Conservation (phyloP, 1,139 yeast genomes). For the Suhomyces bribrorum region DNA sequence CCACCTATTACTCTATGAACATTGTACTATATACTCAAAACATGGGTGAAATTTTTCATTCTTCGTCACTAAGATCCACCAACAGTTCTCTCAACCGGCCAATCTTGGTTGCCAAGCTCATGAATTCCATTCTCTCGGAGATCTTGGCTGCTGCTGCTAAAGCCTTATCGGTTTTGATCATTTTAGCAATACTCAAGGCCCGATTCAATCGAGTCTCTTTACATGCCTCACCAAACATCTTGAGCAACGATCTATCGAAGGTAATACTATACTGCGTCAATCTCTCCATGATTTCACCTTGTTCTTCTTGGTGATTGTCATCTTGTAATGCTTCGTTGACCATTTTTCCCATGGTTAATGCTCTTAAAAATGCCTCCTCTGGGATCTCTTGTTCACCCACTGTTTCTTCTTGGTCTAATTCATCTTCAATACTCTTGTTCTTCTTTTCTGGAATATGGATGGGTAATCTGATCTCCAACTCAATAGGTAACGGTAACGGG, state of each 20-base stretch:
- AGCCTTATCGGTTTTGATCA: conserved; percentile 76
- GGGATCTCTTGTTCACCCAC: conserved; percentile 27
- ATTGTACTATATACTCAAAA: no score
- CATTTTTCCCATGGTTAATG: conserved; percentile 51
- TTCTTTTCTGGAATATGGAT: conserved; percentile 29
- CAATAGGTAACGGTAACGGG: conserved; percentile 84
- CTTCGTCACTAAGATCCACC: conserved; percentile 30
- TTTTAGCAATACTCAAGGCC: conserved; percentile 69
- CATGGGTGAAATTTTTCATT: no score
- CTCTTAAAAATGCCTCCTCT: conserved; percentile 47
- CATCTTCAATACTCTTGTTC: conserved; percentile 14
- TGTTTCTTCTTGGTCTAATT: conserved; percentile 26
- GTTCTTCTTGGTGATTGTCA: conserved; percentile 32
- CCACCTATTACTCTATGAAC: no score
- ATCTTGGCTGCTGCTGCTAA: conserved; percentile 81
- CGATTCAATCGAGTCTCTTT: conserved; percentile 62
- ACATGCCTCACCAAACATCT: conserved; percentile 78
- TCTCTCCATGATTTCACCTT: conserved; percentile 47
- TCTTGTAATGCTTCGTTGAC: conserved; percentile 45
- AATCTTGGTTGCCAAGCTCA: conserved; percentile 65
- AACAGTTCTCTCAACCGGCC: conserved; percentile 61
- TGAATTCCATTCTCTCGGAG: conserved; percentile 74
- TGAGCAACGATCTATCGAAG: conserved; percentile 73
- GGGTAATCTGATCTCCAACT: conserved; percentile 71
- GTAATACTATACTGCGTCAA: conserved; percentile 50